Evolutionary conservation across 176 grass and related monocot species (phyloP), one percentile per base, ranked within the genome.

Genomic region (Cenchrus americanus): DNA sequence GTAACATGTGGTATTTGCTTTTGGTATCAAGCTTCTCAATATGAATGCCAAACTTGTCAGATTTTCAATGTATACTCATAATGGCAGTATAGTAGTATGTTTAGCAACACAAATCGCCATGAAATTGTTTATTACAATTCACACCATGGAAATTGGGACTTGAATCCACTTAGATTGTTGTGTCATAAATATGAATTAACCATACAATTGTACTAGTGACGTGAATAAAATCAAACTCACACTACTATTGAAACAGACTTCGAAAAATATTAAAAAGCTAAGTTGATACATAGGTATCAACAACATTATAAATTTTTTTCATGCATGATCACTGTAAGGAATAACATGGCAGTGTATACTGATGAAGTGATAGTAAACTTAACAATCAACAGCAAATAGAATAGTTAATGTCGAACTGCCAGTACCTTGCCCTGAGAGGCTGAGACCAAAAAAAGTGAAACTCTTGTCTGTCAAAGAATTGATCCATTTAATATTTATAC

Each of bases 381-480:
- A 47, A 78, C 83, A 78, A 61, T 78, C 14, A 77, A 84, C 17
- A 78, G 50, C 17, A 77, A 67, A 30, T 67, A 22, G 74, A 55
- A 44, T 69, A 69, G 14, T 69, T 62, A 48, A 18, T 44, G 22
- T 59, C 10, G 47, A 52, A 26, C n/a, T 27, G 6, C 17, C 1
- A 50, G 47, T 67, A 79, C 43, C 83, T 61, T 79, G 30, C 37
- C 27, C 62, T 62, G 66, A n/a, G n/a, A n/a, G n/a, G n/a, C n/a
- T n/a, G n/a, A 71, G 27, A 9, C 13, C n/a, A 24, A 50, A 85
- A 78, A 49, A 48, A 3, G 43, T 3, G 23, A 34, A n/a, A 51
- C 6, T 32, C 10, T 0, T 37, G 18, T 14, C 3, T 4, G 14
- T 67, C 6, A 41, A 61, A 78, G 12, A 40, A 85, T 62, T 22